Percentiles rank a stretch among this genome's conserved stretches.
Conservation (phyloP, 179 eudicot genomes). For the Vitellaria paradoxa region DNA sequence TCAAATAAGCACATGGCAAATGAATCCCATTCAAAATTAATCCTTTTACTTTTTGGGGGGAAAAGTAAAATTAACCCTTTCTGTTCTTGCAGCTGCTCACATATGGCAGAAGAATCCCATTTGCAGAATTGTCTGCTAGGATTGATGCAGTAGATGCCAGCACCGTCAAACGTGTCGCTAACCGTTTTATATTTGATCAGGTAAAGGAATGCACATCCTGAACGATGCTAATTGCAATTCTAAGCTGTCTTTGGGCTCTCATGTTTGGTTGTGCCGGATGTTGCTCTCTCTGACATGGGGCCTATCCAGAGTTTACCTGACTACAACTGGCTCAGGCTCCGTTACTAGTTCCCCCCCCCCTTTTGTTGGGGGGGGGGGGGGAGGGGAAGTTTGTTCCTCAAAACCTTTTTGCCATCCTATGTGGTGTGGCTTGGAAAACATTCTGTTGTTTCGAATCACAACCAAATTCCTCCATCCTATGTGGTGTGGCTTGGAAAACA, state of each 20-base stretch:
- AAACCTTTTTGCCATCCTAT: background rate
- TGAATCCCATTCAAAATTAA: background rate
- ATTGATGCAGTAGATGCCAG: slow-evolving; percentile 82
- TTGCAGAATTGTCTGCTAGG: slow-evolving; percentile 75
- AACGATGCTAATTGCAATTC: background rate
- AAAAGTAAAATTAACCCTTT: background rate
- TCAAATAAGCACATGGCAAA: too few species aligned
- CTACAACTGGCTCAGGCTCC: slow-evolving; percentile 98
- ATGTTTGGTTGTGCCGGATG: slow-evolving; percentile 47
- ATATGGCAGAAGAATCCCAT: slow-evolving; percentile 85
- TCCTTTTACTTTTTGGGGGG: background rate
- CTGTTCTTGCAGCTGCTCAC: slow-evolving; percentile 61
- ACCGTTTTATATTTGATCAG: slow-evolving; percentile 71
- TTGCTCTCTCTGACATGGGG: slow-evolving; percentile 75
- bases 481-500: background rate
- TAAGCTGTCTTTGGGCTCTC: background rate
- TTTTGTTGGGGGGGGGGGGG: too few species aligned
- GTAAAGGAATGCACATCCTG: slow-evolving; percentile 26
- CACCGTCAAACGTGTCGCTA: slow-evolving; percentile 76
- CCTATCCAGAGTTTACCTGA: slow-evolving; percentile 76
- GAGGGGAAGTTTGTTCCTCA: too few species aligned
- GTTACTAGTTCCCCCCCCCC: too few species aligned
- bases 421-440: background rate
- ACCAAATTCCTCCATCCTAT: background rate
- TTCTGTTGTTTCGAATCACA: slow-evolving; percentile 1